Evolutionary conservation across 2,329 filamentous ascomycete species (phyloP).

Genomic region (Colletotrichum spinosum): DNA sequence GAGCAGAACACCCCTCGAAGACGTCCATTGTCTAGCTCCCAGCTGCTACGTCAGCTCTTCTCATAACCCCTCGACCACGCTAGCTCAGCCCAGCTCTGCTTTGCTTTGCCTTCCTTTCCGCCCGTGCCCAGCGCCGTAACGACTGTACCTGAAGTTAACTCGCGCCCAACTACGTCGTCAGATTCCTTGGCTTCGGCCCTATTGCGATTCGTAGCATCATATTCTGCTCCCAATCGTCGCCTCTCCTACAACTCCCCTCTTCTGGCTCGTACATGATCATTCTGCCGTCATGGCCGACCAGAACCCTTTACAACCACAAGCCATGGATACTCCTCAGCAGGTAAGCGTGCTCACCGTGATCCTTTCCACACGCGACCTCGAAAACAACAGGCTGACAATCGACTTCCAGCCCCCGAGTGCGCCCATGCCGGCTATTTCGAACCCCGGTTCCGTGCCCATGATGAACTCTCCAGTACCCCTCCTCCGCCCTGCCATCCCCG

Average conservation of each 20-base stretch:
- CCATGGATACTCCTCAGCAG: conserved; percentile 37
- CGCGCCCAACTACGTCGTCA: conserved; percentile 23
- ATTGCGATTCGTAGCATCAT: conserved; percentile 21
- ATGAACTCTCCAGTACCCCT: conserved; percentile 85
- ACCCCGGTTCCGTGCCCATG: conserved; percentile 57
- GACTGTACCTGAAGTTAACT: conserved; percentile 11
- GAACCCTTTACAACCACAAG: conserved; percentile 30
- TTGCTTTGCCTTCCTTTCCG: conserved; percentile 4
- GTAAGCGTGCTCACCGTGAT: conserved; percentile 23
- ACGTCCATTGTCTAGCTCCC: conserved; percentile 8
- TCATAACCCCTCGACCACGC: conserved; percentile 15
- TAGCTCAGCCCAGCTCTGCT: conserved; percentile 6
- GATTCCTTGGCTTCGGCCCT: conserved; percentile 31
- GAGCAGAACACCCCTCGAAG: conserved; percentile 16
- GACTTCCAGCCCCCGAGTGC: conserved; percentile 13
- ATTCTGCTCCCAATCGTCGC: conserved; percentile 12
- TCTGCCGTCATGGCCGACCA: conserved; percentile 35
- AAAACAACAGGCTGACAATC: conserved; percentile 2
- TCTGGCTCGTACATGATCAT: conserved; percentile 15
- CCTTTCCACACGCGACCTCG: not conserved
- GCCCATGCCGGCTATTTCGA: conserved; percentile 44
- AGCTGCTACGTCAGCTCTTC: conserved; percentile 32
- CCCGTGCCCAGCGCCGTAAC: conserved; percentile 18
- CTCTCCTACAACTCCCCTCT: conserved; percentile 1
- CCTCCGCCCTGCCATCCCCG: conserved; percentile 84